Conservation (phyloP, 495 filamentous ascomycete species). For the Chaetomium cochliodes region DNA sequence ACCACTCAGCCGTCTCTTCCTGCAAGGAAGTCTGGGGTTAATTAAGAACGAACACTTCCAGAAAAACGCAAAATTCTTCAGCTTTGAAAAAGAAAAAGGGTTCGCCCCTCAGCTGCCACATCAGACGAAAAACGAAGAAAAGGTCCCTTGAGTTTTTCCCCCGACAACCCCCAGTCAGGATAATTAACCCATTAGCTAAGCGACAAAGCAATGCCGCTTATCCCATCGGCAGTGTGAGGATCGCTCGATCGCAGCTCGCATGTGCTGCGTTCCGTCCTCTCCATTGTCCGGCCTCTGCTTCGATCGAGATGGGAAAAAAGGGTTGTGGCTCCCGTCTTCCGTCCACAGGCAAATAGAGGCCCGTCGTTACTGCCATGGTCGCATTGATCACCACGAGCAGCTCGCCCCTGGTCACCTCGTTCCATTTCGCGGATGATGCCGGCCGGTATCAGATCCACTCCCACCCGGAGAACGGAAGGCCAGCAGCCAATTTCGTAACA, state of each 20-base stretch:
- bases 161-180: too few species aligned
- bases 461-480: not conserved
- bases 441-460: not conserved
- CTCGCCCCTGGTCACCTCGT: conserved; percentile 7
- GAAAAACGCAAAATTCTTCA: not conserved
- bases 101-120: not conserved
- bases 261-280: conserved; percentile 5
- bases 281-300: not conserved
- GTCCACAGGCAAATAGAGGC: not conserved
- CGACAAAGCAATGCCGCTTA: not conserved
- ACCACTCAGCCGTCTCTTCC: not conserved
- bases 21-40: not conserved
- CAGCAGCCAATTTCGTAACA: not conserved
- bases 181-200: not conserved
- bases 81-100: not conserved
- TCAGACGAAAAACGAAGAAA: not conserved
- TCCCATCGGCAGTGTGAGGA: not conserved
- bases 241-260: not conserved
- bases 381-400: conserved; percentile 1
- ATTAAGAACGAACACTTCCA: not conserved
- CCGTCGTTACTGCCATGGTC: conserved; percentile 6
- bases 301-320: not conserved
- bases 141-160: not conserved
- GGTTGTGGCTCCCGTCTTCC: not conserved
- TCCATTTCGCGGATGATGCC: not conserved